Conservation (phyloP, 2,329 filamentous ascomycete species). For the Cytospora schulzeri region DNA sequence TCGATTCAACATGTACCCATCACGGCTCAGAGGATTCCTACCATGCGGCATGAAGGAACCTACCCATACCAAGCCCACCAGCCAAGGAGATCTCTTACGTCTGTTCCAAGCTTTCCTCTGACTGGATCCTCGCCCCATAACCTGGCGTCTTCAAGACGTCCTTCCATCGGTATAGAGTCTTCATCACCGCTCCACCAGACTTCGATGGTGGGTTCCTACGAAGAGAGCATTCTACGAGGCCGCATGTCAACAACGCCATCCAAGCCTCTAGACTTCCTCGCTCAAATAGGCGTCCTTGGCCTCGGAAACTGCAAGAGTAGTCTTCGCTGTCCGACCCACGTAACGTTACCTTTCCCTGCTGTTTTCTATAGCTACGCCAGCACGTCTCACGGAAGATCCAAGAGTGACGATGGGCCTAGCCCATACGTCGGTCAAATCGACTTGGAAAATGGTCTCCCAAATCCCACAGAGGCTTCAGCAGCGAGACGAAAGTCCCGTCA, state of each 20-base stretch:
- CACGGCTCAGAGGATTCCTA: conserved; percentile 37
- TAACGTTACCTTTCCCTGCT: conserved; percentile 86
- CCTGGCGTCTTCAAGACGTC: conserved; percentile 57
- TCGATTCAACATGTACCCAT: conserved; percentile 23
- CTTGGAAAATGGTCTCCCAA: conserved; percentile 75
- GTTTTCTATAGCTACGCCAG: conserved; percentile 93
- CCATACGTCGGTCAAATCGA: conserved; percentile 95
- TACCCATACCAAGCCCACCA: conserved; percentile 77
- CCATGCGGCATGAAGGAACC: conserved; percentile 59
- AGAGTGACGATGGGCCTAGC: conserved; percentile 82
- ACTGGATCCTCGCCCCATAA: conserved; percentile 51
- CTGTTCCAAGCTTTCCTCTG: conserved; percentile 50
- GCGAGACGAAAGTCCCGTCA: conserved; percentile 47
- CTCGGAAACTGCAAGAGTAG: conserved; percentile 85
- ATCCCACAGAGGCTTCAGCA: conserved; percentile 50
- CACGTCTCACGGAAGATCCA: conserved; percentile 63
- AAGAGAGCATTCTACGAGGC: conserved; percentile 92
- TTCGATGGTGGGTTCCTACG: conserved; percentile 96
- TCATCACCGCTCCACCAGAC: conserved; percentile 79
- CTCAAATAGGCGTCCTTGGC: conserved; percentile 91
- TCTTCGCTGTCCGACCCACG: conserved; percentile 84
- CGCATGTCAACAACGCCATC: conserved; percentile 97
- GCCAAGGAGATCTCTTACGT: conserved; percentile 73
- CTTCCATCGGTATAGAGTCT: conserved; percentile 72
- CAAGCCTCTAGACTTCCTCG: conserved; percentile 87